Conservation (phyloP, 441 rosid genomes). For the Erodium trifolium region DNA sequence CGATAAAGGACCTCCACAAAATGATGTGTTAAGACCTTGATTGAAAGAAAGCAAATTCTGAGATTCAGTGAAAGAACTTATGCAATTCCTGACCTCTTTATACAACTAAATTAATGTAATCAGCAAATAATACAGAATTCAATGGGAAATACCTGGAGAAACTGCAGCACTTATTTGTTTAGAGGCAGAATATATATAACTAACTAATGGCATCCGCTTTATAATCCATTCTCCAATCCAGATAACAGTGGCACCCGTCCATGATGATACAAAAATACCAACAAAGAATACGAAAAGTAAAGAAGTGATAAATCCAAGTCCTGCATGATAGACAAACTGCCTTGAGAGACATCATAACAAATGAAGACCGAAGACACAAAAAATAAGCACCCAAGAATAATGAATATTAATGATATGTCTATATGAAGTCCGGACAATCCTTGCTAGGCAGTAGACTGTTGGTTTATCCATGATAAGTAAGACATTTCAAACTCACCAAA, state of each 20-base stretch:
- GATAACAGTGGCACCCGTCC: constrained; percentile 86
- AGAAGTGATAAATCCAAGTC: constrained; percentile 86
- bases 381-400: too few species aligned
- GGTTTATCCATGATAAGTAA: background rate
- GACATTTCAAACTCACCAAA: constrained; percentile 45
- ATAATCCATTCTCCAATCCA: constrained; percentile 92
- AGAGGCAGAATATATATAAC: constrained; percentile 79
- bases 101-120: background rate
- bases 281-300: constrained; percentile 71
- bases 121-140: background rate
- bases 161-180: constrained; percentile 92
- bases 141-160: constrained; percentile 52
- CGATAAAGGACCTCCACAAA: background rate
- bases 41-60: background rate
- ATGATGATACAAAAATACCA: constrained; percentile 85
- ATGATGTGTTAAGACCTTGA: too few species aligned
- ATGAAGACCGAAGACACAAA: background rate
- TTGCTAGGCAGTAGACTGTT: background rate
- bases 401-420: background rate
- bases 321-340: constrained; percentile 34
- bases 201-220: constrained; percentile 84
- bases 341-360: constrained; percentile 10
- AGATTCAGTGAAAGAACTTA: background rate
- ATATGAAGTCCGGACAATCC: background rate
- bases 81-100: background rate